Percentiles rank a stretch among this genome's conserved stretches.
Evolutionary conservation across 495 filamentous ascomycete species (phyloP).

Genomic region (Trichocladium antarcticum): DNA sequence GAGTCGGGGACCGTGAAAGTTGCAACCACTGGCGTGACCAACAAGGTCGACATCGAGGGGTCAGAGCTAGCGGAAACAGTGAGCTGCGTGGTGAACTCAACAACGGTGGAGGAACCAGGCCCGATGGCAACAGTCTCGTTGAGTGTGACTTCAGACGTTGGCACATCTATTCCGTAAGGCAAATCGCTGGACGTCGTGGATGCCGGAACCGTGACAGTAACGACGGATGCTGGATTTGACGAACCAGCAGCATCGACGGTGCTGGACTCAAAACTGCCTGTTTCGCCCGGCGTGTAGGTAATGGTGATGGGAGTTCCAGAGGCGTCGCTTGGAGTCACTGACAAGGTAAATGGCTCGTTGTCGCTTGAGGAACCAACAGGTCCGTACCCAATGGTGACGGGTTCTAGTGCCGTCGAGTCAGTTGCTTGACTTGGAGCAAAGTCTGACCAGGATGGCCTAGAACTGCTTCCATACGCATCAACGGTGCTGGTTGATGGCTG

Average conservation of each 20-base stretch:
- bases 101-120: constrained; percentile 9
- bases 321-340: neutral
- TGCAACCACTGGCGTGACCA: constrained; percentile 9
- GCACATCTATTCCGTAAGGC: neutral
- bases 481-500: neutral
- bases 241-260: neutral
- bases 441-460: neutral
- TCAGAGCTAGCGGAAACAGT: constrained; percentile 4
- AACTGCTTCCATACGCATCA: neutral
- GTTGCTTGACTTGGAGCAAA: neutral
- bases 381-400: neutral
- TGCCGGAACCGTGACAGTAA: neutral
- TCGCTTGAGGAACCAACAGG: neutral
- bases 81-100: constrained; percentile 15
- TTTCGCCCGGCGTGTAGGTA: neutral
- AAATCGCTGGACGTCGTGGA: neutral
- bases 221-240: neutral
- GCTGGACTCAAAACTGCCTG: neutral
- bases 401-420: neutral
- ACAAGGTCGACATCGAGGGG: neutral
- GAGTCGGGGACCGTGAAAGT: constrained; percentile 15
- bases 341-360: neutral
- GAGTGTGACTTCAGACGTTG: constrained; percentile 15
- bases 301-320: neutral
- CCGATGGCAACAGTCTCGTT: constrained; percentile 19